Evolutionary conservation across 73 alveolate genomes (phyloP), one percentile per base, ranked within the genome.

Genomic region (Durusdinium trenchii): DNA sequence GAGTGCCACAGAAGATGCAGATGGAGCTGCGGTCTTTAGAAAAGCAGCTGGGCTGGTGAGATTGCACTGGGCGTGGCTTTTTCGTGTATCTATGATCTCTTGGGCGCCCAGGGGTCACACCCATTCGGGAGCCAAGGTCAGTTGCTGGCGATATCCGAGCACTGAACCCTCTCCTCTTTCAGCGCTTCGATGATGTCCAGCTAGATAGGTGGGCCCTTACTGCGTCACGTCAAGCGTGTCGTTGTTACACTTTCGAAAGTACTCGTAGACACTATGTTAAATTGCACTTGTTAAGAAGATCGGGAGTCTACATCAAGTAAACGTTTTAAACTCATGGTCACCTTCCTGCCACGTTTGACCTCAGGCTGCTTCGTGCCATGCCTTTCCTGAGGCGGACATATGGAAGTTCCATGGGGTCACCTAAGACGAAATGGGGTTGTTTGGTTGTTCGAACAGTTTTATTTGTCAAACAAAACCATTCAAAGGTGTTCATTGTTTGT

Each of bases 1-100:
- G 98, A 67, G 98, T 91, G 16, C 98, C 98, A 18, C 98, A 91
- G 48, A 91, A 91, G 75, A 91, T 91, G 98, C 98, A 91, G 84
- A 91, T 76, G 52, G 98, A 91, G 76, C 75, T 91, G 6, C 87
- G 98, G 30, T 50, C 87, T 35, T 54, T 91, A 57, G 98, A 91
- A 50, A 91, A 91, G 98, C 46, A 16, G 4, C 90, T 69, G 36
- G 98, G n/a, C 18, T 10, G 75, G 46, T 36, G 85, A 86, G 84
- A 32, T 30, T 12, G 12, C 46, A 57, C 69, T 57, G 23, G 23
- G 23, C 35, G 2, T 71, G 23, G 42, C 23, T 32, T 71, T 71
- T 14, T 71, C 28, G 46, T 32, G 47, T 35, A 12, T 32, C 84
- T 23, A 36, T 12, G 32, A 16, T 23, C 69, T 16, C 69, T 57